Base-by-base conservation (phyloP, 169 alveolate genomes). In the Cryptosporidium sp. region DNA sequence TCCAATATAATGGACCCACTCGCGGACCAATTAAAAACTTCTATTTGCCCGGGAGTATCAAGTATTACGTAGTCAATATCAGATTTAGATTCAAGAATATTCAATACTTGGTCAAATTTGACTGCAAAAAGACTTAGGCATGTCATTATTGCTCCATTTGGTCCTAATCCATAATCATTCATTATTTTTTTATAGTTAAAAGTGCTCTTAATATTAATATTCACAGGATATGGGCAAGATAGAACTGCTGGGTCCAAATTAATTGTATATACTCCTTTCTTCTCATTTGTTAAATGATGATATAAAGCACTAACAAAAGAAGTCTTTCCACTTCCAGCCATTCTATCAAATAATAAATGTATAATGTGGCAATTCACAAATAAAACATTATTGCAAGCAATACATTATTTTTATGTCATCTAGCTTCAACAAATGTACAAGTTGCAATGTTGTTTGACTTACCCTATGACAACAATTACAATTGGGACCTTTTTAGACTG, bases 21-120 rank as follows among this genome's bases (percentile, higher is more conserved):
- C 21, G 99, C 99, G 21, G 99, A 96, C 99, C 99, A 97, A 85
- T 98, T 97, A 93, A 98, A 98, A 35, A 97, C 99, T 91, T 98
- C 99, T 56, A 98, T 97, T 92, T 98, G 99, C 6, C 99, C 99
- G 2, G 99, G 99, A 21, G 99, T 97, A 85, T 98, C 99, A 44
- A 98, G 93, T 29, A 98, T 94, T 10, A 98, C 96, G 92, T 95
- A 96, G 91, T 98, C 99, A 72, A 96, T 71, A 33, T 94, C 94
- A 12, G 85, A 67, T 75, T 99, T 93, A 26, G 93, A 86, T 85
- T 95, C 97, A 52, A 98, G 92, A 26, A 97, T 75, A 23, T 92
- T 94, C 85, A 98, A 71, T 2, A 97, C 99, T 87, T 97, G 96
- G 85, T 97, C 99, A 87, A 98, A 96, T 89, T 98, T 92, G 1